phyloP scores from a whole-genome alignment of 352 stramenopile species.

The Phytophthora pisi region DNA sequence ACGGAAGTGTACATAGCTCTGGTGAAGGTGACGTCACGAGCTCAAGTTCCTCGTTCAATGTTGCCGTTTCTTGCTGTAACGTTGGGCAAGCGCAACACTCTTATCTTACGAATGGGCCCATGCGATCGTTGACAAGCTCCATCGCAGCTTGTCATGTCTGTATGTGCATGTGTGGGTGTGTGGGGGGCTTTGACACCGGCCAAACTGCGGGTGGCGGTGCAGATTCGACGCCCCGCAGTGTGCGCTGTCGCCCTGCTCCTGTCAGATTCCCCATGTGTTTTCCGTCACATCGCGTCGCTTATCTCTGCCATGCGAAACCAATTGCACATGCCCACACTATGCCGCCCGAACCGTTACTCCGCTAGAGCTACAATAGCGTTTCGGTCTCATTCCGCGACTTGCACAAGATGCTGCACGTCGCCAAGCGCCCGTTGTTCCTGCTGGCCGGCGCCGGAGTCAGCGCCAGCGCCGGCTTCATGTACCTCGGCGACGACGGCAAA shows the following conservation, averaged over 20 bases:
- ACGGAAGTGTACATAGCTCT: slow-evolving; percentile 21
- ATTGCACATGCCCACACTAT: slow-evolving; percentile 12
- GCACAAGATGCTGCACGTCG: slow-evolving; percentile 43
- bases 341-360: neutral
- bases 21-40: slow-evolving; percentile 20
- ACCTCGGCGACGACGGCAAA: slow-evolving; percentile 50
- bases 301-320: slow-evolving; percentile 15
- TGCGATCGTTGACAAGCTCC: slow-evolving; percentile 14
- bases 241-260: slow-evolving; percentile 4
- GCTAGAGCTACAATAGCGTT: no score
- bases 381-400: slow-evolving; percentile 21
- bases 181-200: no score
- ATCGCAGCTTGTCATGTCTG: neutral
- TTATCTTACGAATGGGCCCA: slow-evolving; percentile 19
- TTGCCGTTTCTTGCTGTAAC: slow-evolving; percentile 14
- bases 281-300: slow-evolving; percentile 22
- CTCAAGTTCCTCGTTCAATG: neutral
- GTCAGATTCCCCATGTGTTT: slow-evolving; percentile 37
- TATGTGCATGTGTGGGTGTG: no score
- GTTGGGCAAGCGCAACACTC: slow-evolving; percentile 7
- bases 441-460: slow-evolving; percentile 58
- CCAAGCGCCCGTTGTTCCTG: slow-evolving; percentile 60
- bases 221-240: slow-evolving; percentile 19
- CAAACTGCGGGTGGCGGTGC: neutral
- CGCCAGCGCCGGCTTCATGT: slow-evolving; percentile 55